Evolutionary conservation across 1,284 basidiomycete genomes (phyloP).

Genomic region (Papiliotrema nemorosa): DNA sequence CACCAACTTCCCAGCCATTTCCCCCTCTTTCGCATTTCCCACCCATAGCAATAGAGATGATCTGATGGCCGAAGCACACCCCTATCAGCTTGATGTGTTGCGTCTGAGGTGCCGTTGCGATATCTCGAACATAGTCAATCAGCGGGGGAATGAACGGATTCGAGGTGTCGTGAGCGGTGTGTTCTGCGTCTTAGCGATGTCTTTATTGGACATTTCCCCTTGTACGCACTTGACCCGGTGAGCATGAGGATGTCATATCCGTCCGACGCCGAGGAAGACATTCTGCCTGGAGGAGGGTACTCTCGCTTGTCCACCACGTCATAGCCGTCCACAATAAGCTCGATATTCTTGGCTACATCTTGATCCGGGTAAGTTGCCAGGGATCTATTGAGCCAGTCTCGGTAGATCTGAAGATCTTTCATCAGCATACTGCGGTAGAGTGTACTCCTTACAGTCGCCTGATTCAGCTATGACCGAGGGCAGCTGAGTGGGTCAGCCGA

Average conservation of each 20-base stretch:
- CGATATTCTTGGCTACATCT: conserved; percentile 16
- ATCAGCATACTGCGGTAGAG: not conserved
- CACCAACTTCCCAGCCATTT: conserved; percentile 55
- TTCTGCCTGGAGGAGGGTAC: conserved; percentile 48
- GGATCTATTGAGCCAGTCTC: conserved; percentile 41
- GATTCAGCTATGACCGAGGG: conserved; percentile 37
- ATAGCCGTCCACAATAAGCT: conserved; percentile 52
- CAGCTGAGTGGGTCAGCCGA: conserved; percentile 17
- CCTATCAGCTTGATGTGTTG: conserved; percentile 42
- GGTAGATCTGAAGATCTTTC: conserved; percentile 48
- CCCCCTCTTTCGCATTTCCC: conserved; percentile 47
- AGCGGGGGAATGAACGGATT: conserved; percentile 34
- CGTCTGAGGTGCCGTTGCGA: conserved; percentile 24
- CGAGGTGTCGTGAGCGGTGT: conserved; percentile 38
- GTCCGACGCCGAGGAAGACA: conserved; percentile 40
- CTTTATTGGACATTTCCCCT: not conserved
- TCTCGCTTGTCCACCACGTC: conserved; percentile 51
- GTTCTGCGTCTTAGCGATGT: conserved; percentile 25
- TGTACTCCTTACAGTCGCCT: conserved; percentile 40
- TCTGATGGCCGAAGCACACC: conserved; percentile 57
- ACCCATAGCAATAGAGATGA: conserved; percentile 53
- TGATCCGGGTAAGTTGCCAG: conserved; percentile 36
- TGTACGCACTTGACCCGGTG: conserved; percentile 52
- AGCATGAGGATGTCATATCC: conserved; percentile 53
- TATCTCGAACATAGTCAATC: conserved; percentile 31